Evolutionary conservation across 2,329 filamentous ascomycete genomes (phyloP).

Genomic region (Fusarium nurragi): DNA sequence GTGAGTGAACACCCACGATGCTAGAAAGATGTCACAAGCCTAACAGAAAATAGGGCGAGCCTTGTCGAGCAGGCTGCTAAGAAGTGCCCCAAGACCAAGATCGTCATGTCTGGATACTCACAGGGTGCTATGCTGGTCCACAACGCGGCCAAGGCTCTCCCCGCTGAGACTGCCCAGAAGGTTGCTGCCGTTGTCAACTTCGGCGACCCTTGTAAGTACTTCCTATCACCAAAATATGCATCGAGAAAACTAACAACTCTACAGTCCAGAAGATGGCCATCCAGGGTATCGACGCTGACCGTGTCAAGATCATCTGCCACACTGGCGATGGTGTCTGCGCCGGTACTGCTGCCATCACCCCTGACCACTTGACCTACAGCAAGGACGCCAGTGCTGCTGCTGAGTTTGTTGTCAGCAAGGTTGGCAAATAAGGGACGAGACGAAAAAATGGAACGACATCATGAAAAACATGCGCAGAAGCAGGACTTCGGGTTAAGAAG

Average conservation of each 20-base stretch:
- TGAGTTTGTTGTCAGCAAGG: constrained; percentile 40
- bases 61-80: constrained; percentile 48
- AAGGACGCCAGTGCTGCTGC: constrained; percentile 45
- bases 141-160: constrained; percentile 52
- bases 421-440: constrained; percentile 14
- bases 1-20: constrained; percentile 49
- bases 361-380: constrained; percentile 44
- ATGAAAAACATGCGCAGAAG: background rate
- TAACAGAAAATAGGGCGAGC: constrained; percentile 20
- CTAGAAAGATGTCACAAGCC: background rate
- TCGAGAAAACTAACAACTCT: constrained; percentile 5
- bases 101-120: constrained; percentile 60
- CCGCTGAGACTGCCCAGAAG: constrained; percentile 48
- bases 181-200: constrained; percentile 47
- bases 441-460: background rate
- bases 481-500: background rate
- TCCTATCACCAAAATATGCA: background rate
- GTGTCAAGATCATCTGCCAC: constrained; percentile 47
- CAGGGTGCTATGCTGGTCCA: constrained; percentile 54
- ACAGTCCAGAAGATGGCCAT: constrained; percentile 37
- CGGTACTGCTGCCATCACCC: constrained; percentile 42
- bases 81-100: constrained; percentile 56
- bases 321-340: constrained; percentile 48
- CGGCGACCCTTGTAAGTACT: constrained; percentile 43
- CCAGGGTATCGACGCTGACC: constrained; percentile 32